Evolutionary conservation across 257 asterid species (phyloP).

Genomic region (Solanum pinnatisectum): DNA sequence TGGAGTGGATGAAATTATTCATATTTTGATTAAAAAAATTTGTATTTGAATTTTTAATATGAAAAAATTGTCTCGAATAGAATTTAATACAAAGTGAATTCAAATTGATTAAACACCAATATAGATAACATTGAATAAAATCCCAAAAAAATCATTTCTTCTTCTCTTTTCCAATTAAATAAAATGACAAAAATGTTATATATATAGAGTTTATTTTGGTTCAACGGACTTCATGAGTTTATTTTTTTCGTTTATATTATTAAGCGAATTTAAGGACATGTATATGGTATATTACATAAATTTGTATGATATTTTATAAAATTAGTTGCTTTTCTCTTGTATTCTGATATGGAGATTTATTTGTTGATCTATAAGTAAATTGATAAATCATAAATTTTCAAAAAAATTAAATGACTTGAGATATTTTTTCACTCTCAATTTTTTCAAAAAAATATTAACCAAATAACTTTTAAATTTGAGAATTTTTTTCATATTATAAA

Average conservation of each 20-base stretch:
- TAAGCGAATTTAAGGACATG: background rate
- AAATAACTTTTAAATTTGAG: background rate
- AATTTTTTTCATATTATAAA: too few relatives aligned
- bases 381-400: background rate
- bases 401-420: background rate
- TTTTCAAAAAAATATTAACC: background rate
- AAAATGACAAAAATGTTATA: background rate
- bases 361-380: background rate
- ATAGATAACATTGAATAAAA: too few relatives aligned
- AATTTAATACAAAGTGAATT: too few relatives aligned
- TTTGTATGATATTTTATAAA: background rate
- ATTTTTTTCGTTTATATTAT: too few relatives aligned
- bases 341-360: background rate
- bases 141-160: background rate
- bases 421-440: background rate
- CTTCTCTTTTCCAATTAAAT: background rate
- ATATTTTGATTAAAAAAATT: rapidly evolving
- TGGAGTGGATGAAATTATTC: rapidly evolving
- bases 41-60: too few relatives aligned
- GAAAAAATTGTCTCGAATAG: too few relatives aligned
- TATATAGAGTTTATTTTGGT: background rate
- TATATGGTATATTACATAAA: background rate
- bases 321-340: background rate
- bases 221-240: too few relatives aligned
- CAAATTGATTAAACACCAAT: rapidly evolving